Evolutionary conservation across 1,284 basidiomycete genomes (phyloP).

Genomic region (Tilletia horrida): DNA sequence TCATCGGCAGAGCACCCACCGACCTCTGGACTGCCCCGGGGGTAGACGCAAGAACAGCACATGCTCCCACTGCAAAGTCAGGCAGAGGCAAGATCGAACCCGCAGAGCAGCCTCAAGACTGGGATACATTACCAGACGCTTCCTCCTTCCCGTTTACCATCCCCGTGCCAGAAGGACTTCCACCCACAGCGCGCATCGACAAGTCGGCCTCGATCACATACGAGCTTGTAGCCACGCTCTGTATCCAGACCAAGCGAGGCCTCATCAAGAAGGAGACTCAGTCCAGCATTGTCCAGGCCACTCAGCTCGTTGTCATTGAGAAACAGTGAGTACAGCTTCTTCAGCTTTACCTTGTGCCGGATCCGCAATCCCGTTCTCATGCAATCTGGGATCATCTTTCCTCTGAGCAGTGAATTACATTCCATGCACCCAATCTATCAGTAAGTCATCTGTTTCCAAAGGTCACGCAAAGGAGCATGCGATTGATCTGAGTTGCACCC

Average conservation of each 20-base stretch:
- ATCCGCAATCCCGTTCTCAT: neutral
- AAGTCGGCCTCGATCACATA: slow-evolving; percentile 48
- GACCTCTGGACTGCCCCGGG: slow-evolving; percentile 43
- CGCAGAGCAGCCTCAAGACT: slow-evolving; percentile 5
- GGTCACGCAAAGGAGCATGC: neutral
- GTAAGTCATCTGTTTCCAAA: slow-evolving; percentile 13
- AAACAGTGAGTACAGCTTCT: slow-evolving; percentile 34
- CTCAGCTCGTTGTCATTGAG: slow-evolving; percentile 44
- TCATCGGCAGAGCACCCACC: slow-evolving; percentile 49
- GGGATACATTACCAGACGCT: neutral
- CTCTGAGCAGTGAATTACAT: slow-evolving; percentile 37
- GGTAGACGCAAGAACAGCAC: slow-evolving; percentile 17
- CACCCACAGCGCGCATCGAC: slow-evolving; percentile 46
- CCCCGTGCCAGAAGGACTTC: slow-evolving; percentile 46
- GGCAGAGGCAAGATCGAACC: slow-evolving; percentile 6
- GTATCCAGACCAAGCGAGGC: slow-evolving; percentile 36
- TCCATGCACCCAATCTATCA: slow-evolving; percentile 51
- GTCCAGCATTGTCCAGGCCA: slow-evolving; percentile 44
- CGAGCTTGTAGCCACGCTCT: slow-evolving; percentile 49
- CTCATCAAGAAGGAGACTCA: slow-evolving; percentile 35
- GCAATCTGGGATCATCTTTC: neutral
- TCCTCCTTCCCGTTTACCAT: slow-evolving; percentile 42
- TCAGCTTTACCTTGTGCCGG: neutral
- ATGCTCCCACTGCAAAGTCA: neutral
- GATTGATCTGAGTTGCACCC: neutral